Conservation (phyloP, 2,329 filamentous ascomycete species). For the Claviceps sp. region DNA sequence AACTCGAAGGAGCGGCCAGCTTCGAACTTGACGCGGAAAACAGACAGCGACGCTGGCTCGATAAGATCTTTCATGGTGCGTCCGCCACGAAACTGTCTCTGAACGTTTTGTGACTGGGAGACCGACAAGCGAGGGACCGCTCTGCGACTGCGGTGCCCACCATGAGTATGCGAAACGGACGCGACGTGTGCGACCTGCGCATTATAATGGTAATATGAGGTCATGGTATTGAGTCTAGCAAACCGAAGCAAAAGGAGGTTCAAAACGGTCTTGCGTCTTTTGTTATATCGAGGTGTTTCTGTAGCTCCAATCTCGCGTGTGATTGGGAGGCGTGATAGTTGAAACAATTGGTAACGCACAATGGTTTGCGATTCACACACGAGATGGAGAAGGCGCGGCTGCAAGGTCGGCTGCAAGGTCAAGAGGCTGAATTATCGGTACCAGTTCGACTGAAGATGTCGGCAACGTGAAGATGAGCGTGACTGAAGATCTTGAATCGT, state of each 20-base stretch:
- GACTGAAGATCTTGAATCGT: too few species aligned
- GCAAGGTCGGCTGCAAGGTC: not conserved
- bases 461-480: too few species aligned
- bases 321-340: too few species aligned
- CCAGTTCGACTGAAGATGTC: too few species aligned
- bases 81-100: slow-evolving; percentile 76
- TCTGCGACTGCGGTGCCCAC: slow-evolving; percentile 64
- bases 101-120: slow-evolving; percentile 53
- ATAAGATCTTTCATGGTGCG: slow-evolving; percentile 77
- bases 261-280: not conserved
- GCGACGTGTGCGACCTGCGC: slow-evolving; percentile 45
- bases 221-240: slow-evolving; percentile 29
- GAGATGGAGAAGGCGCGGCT: not conserved
- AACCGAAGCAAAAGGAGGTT: too few species aligned
- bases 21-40: slow-evolving; percentile 81
- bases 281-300: not conserved
- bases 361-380: too few species aligned
- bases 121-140: slow-evolving; percentile 66
- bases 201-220: slow-evolving; percentile 51
- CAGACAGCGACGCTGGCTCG: slow-evolving; percentile 60
- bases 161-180: slow-evolving; percentile 58
- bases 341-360: too few species aligned
- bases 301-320: not conserved
- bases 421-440: too few species aligned
- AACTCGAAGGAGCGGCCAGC: slow-evolving; percentile 87